These are phyloP conservation scores for Tuber magnatum DNA, from an alignment of 495 filamentous ascomycete species.

Conservation along the genomic window DNA sequence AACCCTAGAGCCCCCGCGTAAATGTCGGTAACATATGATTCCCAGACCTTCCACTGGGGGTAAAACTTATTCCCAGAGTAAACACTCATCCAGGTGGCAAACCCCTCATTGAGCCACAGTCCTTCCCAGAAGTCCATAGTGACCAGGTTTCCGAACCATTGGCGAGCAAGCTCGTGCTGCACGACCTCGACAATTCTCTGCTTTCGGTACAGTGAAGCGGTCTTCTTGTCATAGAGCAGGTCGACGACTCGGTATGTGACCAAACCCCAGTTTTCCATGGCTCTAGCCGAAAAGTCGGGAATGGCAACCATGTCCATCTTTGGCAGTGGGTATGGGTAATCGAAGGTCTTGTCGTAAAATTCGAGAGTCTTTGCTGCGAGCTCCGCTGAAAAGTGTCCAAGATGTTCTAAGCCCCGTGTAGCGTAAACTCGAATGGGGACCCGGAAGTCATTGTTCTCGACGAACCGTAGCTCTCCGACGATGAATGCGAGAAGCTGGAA, in stretches of 20 bases:
- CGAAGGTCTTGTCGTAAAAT: slow-evolving; percentile 73
- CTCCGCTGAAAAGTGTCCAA: slow-evolving; percentile 62
- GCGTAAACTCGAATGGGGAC: slow-evolving; percentile 66
- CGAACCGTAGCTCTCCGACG: slow-evolving; percentile 66
- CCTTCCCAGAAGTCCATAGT: slow-evolving; percentile 99
- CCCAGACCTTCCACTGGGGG: slow-evolving; percentile 99
- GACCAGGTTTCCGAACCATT: slow-evolving; percentile 98
- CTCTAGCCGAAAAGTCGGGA: slow-evolving; percentile 84
- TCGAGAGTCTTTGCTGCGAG: slow-evolving; percentile 60
- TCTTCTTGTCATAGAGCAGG: slow-evolving; percentile 84
- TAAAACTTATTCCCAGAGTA: slow-evolving; percentile 79
- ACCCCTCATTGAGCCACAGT: slow-evolving; percentile 96
- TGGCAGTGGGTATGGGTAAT: slow-evolving; percentile 57
- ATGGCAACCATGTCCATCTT: slow-evolving; percentile 99
- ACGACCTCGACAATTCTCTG: slow-evolving; percentile 90
- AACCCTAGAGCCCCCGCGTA: slow-evolving; percentile 78
- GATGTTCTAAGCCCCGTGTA: slow-evolving; percentile 56
- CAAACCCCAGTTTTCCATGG: slow-evolving; percentile 99
- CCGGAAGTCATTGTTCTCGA: slow-evolving; percentile 67
- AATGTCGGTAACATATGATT: slow-evolving; percentile 84
- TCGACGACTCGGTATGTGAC: slow-evolving; percentile 93
- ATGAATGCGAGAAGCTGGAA: slow-evolving; percentile 61
- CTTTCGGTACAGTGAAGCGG: slow-evolving; percentile 81
- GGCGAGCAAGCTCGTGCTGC: slow-evolving; percentile 94
- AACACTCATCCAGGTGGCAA: slow-evolving; percentile 80